phyloP scores from a whole-genome alignment of 345 rosid genomes.

The Hibiscus tridactylites region DNA sequence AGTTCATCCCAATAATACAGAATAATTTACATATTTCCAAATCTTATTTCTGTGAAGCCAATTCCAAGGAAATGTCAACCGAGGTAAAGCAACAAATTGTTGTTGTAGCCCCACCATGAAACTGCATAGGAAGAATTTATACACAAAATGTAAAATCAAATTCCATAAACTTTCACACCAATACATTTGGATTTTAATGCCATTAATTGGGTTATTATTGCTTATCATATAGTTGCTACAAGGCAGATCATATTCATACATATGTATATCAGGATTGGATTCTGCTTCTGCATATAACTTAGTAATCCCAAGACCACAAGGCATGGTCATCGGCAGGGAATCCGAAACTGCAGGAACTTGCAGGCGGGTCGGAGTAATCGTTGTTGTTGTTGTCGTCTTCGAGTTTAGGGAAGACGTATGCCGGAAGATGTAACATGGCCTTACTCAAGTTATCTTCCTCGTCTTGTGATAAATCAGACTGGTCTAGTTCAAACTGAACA shows the following conservation, averaged over 20 bases:
- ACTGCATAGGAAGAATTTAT: background rate
- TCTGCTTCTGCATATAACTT: background rate
- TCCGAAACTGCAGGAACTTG: slow-evolving; percentile 38
- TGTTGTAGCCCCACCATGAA: background rate
- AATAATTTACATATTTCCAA: background rate
- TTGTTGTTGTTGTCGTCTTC: slow-evolving; percentile 43
- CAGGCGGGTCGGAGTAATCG: slow-evolving; percentile 28
- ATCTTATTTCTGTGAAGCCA: background rate
- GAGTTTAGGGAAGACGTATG: slow-evolving; percentile 32
- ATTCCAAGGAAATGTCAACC: background rate
- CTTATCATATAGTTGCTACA: slow-evolving; percentile 6
- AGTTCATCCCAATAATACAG: background rate
- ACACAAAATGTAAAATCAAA: background rate
- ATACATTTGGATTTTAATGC: slow-evolving; percentile 5
- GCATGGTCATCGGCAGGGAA: slow-evolving; percentile 45
- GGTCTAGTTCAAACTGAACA: slow-evolving; percentile 45
- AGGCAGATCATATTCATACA: background rate
- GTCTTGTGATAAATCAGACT: slow-evolving; percentile 50
- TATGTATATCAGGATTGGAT: no score
- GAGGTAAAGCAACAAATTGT: background rate
- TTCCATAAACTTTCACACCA: background rate
- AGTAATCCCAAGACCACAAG: slow-evolving; percentile 57
- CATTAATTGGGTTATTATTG: slow-evolving; percentile 16
- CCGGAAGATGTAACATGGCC: slow-evolving; percentile 25
- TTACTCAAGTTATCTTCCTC: slow-evolving; percentile 46